A percentile compares a stretch with the other conserved stretches of the same genome.
phyloP scores from a whole-genome alignment of 345 rosid genomes.

The Hevea brasiliensis region DNA sequence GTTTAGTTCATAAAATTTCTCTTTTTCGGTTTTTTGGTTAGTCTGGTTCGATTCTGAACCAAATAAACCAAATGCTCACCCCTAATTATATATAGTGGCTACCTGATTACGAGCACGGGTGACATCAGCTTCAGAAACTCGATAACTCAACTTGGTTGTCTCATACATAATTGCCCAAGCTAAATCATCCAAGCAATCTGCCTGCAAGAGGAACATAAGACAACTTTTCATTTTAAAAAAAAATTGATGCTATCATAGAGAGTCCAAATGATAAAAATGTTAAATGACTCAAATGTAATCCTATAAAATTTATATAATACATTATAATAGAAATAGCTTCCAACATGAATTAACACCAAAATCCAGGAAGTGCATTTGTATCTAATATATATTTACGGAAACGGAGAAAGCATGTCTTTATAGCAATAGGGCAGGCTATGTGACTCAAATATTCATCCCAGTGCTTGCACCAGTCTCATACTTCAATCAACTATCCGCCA shows the following conservation, averaged over 20 bases:
- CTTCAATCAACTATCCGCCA: neutral
- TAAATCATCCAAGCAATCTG: constrained; percentile 86
- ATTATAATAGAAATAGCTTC: neutral
- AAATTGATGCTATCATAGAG: neutral
- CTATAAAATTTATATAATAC: no score
- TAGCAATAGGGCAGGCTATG: neutral
- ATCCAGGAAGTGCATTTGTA: neutral
- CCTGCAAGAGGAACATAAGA: constrained; percentile 40
- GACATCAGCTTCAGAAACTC: constrained; percentile 95
- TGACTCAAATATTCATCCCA: neutral
- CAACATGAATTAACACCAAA: neutral
- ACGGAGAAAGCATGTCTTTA: neutral
- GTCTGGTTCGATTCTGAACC: no score
- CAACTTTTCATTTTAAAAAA: neutral
- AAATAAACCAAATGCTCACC: no score
- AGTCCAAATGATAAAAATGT: neutral
- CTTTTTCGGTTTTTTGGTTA: no score
- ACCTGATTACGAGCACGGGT: constrained; percentile 98
- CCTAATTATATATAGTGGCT: no score
- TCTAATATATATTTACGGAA: neutral
- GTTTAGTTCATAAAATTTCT: no score
- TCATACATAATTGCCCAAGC: constrained; percentile 95
- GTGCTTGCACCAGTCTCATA: neutral
- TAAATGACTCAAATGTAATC: neutral
- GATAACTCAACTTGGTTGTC: constrained; percentile 73